Conservation (phyloP, 192 early-diverging fungal genomes). For the Backusella morwellensis region DNA sequence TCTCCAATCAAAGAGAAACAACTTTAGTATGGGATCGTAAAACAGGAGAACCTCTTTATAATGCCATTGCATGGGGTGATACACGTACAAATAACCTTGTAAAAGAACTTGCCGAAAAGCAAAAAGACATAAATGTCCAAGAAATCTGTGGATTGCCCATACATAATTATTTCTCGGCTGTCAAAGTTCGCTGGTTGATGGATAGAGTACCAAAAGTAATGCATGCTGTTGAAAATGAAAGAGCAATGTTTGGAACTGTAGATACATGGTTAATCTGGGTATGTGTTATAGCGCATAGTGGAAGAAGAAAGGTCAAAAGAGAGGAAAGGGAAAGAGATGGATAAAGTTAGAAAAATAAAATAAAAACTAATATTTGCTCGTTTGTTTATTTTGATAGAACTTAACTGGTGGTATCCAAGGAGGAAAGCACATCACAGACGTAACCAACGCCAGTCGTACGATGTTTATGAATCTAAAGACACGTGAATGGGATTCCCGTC, state of each 20-base stretch:
- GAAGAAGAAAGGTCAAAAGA: background rate
- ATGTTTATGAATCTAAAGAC: conserved; percentile 92
- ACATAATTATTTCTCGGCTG: conserved; percentile 91
- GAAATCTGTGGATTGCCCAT: conserved; percentile 85
- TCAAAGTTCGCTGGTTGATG: conserved; percentile 92
- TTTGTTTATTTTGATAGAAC: conserved; percentile 49
- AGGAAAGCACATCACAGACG: conserved; percentile 85
- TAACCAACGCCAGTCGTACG: conserved; percentile 92
- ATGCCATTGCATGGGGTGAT: conserved; percentile 95
- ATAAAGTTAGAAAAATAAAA: background rate
- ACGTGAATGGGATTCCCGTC: conserved; percentile 77
- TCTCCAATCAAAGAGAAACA: conserved; percentile 97
- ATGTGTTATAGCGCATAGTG: conserved; percentile 5
- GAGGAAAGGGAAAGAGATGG: background rate
- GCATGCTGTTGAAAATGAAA: conserved; percentile 69
- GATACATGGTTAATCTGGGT: conserved; percentile 95
- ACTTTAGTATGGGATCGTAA: conserved; percentile 83
- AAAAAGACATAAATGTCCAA: conserved; percentile 23
- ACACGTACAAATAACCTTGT: conserved; percentile 81
- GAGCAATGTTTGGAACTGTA: conserved; percentile 85
- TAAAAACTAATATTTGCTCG: background rate
- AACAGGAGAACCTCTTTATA: conserved; percentile 80
- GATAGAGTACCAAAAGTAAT: conserved; percentile 75
- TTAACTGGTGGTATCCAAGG: conserved; percentile 77
- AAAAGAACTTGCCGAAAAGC: conserved; percentile 47